These are phyloP conservation scores for Onygena corvina DNA, from an alignment of 2,329 filamentous ascomycete species.

Conservation along the genomic window DNA sequence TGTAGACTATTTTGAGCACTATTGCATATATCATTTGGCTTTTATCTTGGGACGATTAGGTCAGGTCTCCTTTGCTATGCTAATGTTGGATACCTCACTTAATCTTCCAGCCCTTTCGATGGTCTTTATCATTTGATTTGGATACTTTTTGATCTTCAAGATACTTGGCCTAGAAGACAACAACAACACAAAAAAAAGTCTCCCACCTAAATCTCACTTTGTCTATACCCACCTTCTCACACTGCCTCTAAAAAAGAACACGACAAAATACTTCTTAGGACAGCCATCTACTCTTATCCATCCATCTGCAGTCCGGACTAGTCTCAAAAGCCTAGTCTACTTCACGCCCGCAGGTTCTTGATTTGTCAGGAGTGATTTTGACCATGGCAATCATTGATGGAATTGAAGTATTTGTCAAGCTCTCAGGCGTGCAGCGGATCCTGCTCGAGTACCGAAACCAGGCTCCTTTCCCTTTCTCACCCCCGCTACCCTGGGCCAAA, in stretches of 20 bases:
- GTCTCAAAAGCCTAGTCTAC: not conserved
- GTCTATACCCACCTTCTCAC: not conserved
- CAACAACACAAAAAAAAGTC: not conserved
- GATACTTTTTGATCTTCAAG: not conserved
- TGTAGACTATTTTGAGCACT: not conserved
- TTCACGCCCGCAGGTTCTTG: no score
- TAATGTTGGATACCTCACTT: not conserved
- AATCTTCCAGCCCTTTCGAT: not conserved
- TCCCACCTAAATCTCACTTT: not conserved
- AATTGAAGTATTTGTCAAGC: conserved; percentile 8
- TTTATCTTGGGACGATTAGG: not conserved
- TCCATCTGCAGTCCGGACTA: not conserved
- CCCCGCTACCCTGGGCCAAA: conserved; percentile 6
- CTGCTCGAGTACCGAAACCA: not conserved
- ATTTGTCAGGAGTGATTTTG: not conserved
- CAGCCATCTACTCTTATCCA: no score
- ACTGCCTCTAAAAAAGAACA: not conserved
- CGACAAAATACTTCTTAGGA: not conserved
- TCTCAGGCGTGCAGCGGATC: not conserved
- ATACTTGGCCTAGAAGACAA: not conserved
- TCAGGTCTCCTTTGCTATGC: not conserved
- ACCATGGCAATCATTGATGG: conserved; percentile 10
- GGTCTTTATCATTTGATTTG: no score
- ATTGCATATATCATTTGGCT: not conserved
- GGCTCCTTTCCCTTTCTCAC: not conserved